Conservation (phyloP, 2,329 filamentous ascomycete species). For the Fusarium avenaceum region DNA sequence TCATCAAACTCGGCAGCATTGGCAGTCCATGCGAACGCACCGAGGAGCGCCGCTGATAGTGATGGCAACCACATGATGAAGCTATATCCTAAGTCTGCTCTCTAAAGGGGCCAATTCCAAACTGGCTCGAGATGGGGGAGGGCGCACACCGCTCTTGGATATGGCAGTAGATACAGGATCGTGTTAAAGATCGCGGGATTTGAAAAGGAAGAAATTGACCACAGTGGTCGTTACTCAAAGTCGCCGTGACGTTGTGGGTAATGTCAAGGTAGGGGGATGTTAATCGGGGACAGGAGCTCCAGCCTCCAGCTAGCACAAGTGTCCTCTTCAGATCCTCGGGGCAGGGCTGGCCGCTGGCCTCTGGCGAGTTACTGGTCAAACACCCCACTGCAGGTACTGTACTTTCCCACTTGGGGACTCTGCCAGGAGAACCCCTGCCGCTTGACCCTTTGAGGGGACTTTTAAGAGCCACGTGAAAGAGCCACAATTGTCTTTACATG, state of each 20-base stretch:
- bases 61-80: conserved; percentile 63
- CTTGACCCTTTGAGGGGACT: conserved; percentile 17
- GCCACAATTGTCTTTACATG: conserved; percentile 18
- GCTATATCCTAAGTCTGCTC: conserved; percentile 34
- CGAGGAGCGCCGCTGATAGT: conserved; percentile 63
- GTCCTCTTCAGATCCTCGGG: conserved; percentile 45
- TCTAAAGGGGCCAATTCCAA: conserved; percentile 37
- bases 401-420: conserved; percentile 18
- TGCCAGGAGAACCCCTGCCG: conserved; percentile 13
- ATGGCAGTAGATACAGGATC: conserved; percentile 26
- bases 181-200: conserved; percentile 6
- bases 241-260: conserved; percentile 46
- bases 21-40: conserved; percentile 64
- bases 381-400: conserved; percentile 45
- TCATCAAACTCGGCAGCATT: conserved; percentile 62
- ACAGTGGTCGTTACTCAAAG: conserved; percentile 39
- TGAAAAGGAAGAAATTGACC: conserved; percentile 33
- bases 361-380: conserved; percentile 11
- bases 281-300: conserved; percentile 37
- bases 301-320: conserved; percentile 48
- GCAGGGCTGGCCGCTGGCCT: no score
- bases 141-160: conserved; percentile 41
- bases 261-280: conserved; percentile 38
- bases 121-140: conserved; percentile 36
- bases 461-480: conserved; percentile 8